Base-by-base conservation (phyloP, 2,329 filamentous ascomycete species). In the Pyricularia sp. region DNA sequence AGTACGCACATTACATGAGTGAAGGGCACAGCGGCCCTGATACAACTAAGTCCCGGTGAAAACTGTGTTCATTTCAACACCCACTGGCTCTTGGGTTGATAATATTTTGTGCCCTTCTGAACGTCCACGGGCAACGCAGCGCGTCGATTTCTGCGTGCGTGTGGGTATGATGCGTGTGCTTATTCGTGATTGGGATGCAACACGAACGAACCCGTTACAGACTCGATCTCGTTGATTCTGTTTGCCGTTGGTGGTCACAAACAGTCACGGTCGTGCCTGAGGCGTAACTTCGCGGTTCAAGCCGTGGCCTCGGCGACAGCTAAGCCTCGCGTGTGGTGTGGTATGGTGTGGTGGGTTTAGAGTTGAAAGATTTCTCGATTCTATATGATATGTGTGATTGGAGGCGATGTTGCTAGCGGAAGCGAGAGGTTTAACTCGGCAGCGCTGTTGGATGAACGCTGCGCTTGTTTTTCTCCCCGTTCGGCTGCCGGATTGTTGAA, bases 1-100 rank as follows among this genome's bases (percentile, higher is more conserved):
- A 6, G 28, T 30, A 67, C 64, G 66, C 58, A 69, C 69, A 69
- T 69, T 64, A 68, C 67, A 68, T 63, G 59, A 28, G 31, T 36
- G 30, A 42, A 69, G 69, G 69, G 68, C 69, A 61, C 65, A 66
- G 31, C 55, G 69, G 66, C 66, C 66, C 66, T 68, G 31, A n/a
- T 59, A 42, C n/a, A 36, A 65, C 31, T 65, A 59, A 61, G 12
- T 64, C 26, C 58, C 30, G 31, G 25, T 59, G n/a, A 36, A 64
- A 31, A 42, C 55, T 33, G 61, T 68, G 30, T 50, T 36, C 67
- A 68, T 68, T 50, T 64, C 67, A 64, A 64, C n/a, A 33, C 59
- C 58, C n/a, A 28, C 10, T 30, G 65, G 65, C 65, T 66, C 23
- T 20, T 14, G 25, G 26, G 23, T 28, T 28, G 58, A 26, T 28